A percentile compares a stretch with the other conserved stretches of the same genome.
phyloP scores from a whole-genome alignment of 306 rosid species.

The Lathyrus sativus region DNA sequence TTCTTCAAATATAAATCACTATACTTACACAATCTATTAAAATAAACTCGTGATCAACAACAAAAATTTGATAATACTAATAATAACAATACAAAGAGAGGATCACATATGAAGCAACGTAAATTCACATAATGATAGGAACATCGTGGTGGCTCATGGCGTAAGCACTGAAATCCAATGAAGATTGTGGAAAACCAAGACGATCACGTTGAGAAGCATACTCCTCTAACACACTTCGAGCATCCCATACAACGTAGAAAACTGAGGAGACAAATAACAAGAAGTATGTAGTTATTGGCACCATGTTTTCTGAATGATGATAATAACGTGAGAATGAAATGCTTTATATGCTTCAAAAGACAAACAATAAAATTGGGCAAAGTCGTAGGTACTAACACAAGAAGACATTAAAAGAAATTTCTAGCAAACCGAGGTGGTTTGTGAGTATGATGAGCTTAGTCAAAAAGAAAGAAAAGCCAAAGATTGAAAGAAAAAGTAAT shows the following conservation, averaged over 20 bases:
- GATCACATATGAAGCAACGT: background rate
- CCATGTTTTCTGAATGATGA: conserved; percentile 24
- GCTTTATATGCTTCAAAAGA: background rate
- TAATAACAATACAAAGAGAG: background rate
- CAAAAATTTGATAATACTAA: background rate
- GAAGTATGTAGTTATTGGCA: conserved; percentile 40
- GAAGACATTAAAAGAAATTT: background rate
- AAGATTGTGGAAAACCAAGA: conserved; percentile 1
- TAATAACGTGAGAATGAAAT: background rate
- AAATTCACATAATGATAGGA: conserved; percentile 32
- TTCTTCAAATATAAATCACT: no score
- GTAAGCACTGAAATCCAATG: background rate
- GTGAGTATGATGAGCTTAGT: background rate
- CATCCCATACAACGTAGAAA: conserved; percentile 37
- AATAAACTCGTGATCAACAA: background rate
- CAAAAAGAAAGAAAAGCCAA: no score
- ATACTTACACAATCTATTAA: background rate
- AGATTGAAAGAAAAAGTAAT: no score
- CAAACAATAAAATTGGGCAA: background rate
- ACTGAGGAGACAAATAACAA: conserved; percentile 36
- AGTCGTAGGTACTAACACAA: background rate
- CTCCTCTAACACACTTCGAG: background rate
- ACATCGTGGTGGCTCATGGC: conserved; percentile 21
- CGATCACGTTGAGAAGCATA: conserved; percentile 2
- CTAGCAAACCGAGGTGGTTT: background rate